Conservation (phyloP, 176 grass and related monocot species). For the Rhynchospora tenuis region DNA sequence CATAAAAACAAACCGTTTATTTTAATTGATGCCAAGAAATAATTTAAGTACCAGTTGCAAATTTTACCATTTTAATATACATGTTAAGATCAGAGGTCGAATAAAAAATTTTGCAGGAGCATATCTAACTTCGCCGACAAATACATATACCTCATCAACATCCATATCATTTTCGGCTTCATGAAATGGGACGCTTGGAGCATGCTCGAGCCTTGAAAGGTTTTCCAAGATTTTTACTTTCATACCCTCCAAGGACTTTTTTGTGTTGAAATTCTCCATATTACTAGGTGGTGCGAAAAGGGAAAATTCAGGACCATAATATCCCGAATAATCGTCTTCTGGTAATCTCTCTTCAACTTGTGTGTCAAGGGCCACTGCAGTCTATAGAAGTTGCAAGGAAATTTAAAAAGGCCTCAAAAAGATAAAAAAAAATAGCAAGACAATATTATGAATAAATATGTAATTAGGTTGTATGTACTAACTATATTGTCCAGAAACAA, state of each 20-base stretch:
- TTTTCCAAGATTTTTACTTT: constrained; percentile 7
- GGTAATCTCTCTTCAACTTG: constrained; percentile 91
- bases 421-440: constrained; percentile 8
- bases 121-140: background rate
- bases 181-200: constrained; percentile 15
- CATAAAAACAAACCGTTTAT: background rate
- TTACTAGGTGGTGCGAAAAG: constrained; percentile 78
- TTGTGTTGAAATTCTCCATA: constrained; percentile 84
- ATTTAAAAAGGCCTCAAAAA: background rate
- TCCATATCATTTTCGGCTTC: constrained; percentile 1
- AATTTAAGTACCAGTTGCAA: background rate
- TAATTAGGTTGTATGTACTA: background rate
- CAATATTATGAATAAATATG: background rate
- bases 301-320: constrained; percentile 78
- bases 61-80: background rate
- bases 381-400: constrained; percentile 40
- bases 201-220: constrained; percentile 27
- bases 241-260: background rate
- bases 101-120: too few relatives aligned
- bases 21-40: background rate
- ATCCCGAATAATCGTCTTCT: constrained; percentile 63
- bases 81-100: too few relatives aligned
- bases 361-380: constrained; percentile 74
- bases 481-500: background rate
- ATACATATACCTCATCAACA: background rate